These are phyloP conservation scores for Sordariomycetes sp. DNA, from an alignment of 2,329 filamentous ascomycete genomes.

Conservation along the genomic window DNA sequence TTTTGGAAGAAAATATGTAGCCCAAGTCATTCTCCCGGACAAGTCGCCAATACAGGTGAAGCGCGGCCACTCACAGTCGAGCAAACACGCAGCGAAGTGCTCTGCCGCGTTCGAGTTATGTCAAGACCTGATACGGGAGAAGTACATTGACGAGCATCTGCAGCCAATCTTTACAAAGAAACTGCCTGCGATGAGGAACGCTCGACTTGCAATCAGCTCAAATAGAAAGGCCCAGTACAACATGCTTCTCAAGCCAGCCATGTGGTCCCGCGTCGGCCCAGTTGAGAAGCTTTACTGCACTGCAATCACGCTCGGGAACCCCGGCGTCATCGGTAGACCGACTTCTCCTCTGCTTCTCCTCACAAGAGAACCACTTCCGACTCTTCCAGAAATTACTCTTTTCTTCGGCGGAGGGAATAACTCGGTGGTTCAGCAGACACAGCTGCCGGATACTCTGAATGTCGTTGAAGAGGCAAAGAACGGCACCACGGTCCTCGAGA, in stretches of 20 bases:
- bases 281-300: constrained; percentile 47
- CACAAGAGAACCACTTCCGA: constrained; percentile 51
- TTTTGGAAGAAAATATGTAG: constrained; percentile 48
- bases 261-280: constrained; percentile 46
- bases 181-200: constrained; percentile 76
- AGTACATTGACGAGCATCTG: constrained; percentile 60
- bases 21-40: constrained; percentile 68
- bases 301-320: constrained; percentile 42
- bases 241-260: constrained; percentile 65
- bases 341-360: constrained; percentile 58
- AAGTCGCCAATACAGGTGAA: constrained; percentile 56
- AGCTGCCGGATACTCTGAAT: constrained; percentile 25
- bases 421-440: constrained; percentile 38
- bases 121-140: constrained; percentile 48
- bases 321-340: constrained; percentile 38
- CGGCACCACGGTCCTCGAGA: constrained; percentile 22
- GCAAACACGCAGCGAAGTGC: constrained; percentile 70
- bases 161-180: constrained; percentile 59
- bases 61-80: constrained; percentile 48
- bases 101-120: constrained; percentile 83
- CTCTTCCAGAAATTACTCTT: constrained; percentile 54
- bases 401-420: constrained; percentile 53
- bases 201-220: constrained; percentile 64
- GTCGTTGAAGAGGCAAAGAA: constrained; percentile 13
- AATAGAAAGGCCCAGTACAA: constrained; percentile 62